Conservation (phyloP, 2,329 filamentous ascomycete genomes). For the Berkeleyomyces basicola region DNA sequence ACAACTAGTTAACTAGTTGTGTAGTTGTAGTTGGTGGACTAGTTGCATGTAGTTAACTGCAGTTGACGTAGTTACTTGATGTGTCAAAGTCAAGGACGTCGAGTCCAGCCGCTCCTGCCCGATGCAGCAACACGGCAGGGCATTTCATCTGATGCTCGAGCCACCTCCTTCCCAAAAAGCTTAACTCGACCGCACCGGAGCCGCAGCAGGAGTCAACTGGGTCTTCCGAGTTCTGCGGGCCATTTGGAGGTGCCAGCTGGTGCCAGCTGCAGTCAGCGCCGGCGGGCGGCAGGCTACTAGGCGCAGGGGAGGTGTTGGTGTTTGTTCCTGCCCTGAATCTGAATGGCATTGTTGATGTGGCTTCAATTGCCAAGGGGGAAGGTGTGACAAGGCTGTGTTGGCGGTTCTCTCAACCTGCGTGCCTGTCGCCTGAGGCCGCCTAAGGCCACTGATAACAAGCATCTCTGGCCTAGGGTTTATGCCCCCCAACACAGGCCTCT, state of each 20-base stretch:
- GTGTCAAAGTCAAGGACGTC: background rate
- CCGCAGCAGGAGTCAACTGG: background rate
- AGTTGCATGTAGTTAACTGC: too few relatives aligned
- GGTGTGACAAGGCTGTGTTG: background rate
- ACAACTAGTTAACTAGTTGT: too few relatives aligned
- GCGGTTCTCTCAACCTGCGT: background rate
- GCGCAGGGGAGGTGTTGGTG: too few relatives aligned
- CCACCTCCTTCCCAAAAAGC: slow-evolving; percentile 1
- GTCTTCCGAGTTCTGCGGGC: background rate
- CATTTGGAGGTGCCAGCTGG: background rate
- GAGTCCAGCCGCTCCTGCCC: background rate
- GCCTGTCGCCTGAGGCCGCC: background rate
- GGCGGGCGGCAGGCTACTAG: background rate
- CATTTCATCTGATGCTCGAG: background rate
- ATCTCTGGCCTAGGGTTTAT: background rate
- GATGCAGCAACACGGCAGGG: background rate
- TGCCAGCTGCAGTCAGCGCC: background rate
- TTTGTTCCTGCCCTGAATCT: too few relatives aligned
- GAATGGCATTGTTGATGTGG: background rate
- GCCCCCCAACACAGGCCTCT: too few relatives aligned
- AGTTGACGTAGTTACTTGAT: too few relatives aligned
- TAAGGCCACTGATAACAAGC: background rate
- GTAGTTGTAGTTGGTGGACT: too few relatives aligned
- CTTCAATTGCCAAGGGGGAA: background rate
- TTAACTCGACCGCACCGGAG: background rate